Evolutionary conservation across 495 filamentous ascomycete species (phyloP), one percentile per base, ranked within the genome.

Genomic region (Talaromyces ruber): DNA sequence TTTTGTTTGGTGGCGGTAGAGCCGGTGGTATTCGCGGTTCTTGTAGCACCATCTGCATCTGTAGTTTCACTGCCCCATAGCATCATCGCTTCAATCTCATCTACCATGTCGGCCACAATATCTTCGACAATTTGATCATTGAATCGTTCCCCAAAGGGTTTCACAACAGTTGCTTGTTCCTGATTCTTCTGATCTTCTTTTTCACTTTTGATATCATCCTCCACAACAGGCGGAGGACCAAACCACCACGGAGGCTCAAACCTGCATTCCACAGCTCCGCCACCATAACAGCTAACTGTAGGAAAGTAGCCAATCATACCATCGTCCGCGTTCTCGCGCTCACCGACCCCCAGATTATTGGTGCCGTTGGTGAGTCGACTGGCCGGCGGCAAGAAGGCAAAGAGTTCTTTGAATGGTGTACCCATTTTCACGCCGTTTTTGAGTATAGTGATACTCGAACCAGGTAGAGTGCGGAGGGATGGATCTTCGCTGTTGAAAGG

Each of bases 91-190:
- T 93, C 90, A 52, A 93, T 88, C 71, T 97, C 93, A 70, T 98
- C 95, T 16, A 96, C 80, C 37, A 98, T 81, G 72, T 97, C 93
- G 67, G 91, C 96, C 39, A 93, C 78, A 7, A 97, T 82, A 69
- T 98, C 95, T 74, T 99, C 95, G 3, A 88, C 93, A 64, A 98
- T 93, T 76, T 97, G 93, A 71, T 98, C 94, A 67, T 90, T 83
- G 73, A 91, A 98, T 11, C 94, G 82, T 61, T 96, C 92, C 6
- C 84, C 80, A 24, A 96, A 79, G 1, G 89, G 76, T 32, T 80
- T 77, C 2, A 90, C 64, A 56, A 37, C 56, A 34, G 29, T n/a
- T 7, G 54, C 11, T 32, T 16, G 16, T 21, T 60, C 64, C 37
- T 18, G 70, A 65, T 58, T 73, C 68, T 59, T n/a, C 14, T 55